phyloP scores from a whole-genome alignment of 2,329 filamentous ascomycete genomes.

The Aspergillus neotritici region DNA sequence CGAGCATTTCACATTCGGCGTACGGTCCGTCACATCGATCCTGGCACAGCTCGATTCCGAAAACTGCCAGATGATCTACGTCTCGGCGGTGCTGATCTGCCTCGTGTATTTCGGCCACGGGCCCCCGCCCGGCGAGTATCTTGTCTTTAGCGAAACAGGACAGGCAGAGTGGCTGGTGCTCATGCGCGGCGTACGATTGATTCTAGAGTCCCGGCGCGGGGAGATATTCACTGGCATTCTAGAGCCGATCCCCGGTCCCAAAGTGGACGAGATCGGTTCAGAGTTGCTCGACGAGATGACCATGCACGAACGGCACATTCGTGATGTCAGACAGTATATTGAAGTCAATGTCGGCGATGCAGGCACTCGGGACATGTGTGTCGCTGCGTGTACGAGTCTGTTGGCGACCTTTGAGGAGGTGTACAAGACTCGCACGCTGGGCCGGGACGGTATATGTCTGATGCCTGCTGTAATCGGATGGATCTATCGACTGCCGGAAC shows the following conservation, averaged over 20 bases:
- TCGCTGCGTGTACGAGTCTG: conserved; percentile 10
- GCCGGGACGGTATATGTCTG: conserved; percentile 11
- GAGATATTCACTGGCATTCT: conserved; percentile 26
- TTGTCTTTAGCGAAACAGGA: conserved; percentile 27
- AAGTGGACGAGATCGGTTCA: conserved; percentile 4
- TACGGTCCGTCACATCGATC: conserved; percentile 27
- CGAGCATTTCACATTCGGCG: conserved; percentile 31
- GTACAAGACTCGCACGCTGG: conserved; percentile 11
- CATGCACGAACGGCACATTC: conserved; percentile 12
- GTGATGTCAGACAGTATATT: conserved; percentile 11
- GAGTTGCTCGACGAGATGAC: conserved; percentile 13
- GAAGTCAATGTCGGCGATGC: conserved; percentile 5
- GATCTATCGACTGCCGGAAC: conserved; percentile 23
- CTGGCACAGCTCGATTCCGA: conserved; percentile 20
- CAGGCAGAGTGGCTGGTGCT: conserved; percentile 29
- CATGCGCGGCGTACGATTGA: conserved; percentile 26
- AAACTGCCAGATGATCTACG: conserved; percentile 31
- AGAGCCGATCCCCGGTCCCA: conserved; percentile 1
- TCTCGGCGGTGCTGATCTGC: conserved; percentile 28
- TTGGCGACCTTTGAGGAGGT: conserved; percentile 13
- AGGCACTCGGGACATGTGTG: conserved; percentile 5
- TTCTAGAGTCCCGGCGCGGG: conserved; percentile 13
- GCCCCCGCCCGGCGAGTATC: conserved; percentile 25
- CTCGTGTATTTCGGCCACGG: conserved; percentile 31
- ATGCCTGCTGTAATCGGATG: conserved; percentile 27